phyloP scores from a whole-genome alignment of 495 filamentous ascomycete species.

The Mytilinidion resinicola region DNA sequence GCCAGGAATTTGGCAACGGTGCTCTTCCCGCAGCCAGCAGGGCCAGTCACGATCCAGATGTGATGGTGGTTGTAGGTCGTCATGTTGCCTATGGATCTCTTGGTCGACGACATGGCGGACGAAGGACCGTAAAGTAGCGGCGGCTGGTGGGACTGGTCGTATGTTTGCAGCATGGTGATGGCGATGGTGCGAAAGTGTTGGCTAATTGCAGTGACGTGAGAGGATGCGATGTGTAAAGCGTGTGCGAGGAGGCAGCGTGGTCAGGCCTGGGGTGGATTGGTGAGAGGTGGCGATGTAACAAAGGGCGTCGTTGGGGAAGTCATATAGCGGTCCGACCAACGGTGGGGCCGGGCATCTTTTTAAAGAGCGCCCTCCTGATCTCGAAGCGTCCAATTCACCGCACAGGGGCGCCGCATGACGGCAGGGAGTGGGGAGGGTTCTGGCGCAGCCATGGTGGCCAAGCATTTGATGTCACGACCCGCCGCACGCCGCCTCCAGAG shows the following conservation, averaged over 20 bases:
- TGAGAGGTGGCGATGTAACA: not conserved
- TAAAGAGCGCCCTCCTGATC: not conserved
- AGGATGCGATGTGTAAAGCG: not conserved
- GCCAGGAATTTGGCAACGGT: slow-evolving; percentile 80
- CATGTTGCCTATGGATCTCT: slow-evolving; percentile 2
- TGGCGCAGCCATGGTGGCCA: slow-evolving; percentile 18
- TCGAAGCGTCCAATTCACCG: not conserved
- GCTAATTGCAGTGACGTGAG: not conserved
- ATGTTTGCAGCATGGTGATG: slow-evolving; percentile 25
- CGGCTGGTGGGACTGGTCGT: slow-evolving; percentile 9
- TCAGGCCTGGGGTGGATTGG: not conserved
- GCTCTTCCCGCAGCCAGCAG: slow-evolving; percentile 93
- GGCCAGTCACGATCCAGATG: slow-evolving; percentile 97
- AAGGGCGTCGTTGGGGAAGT: not conserved
- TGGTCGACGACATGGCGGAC: slow-evolving; percentile 3
- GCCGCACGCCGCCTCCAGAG: not conserved
- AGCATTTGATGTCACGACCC: slow-evolving; percentile 28
- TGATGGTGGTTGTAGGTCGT: slow-evolving; percentile 51
- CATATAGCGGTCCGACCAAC: not conserved
- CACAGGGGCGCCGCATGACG: slow-evolving; percentile 22
- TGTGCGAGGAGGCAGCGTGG: not conserved
- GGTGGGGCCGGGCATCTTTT: not conserved
- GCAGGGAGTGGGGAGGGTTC: slow-evolving; percentile 15
- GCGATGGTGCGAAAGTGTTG: not conserved
- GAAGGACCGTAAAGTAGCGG: slow-evolving; percentile 18